Percentiles rank a stretch among this genome's conserved stretches.
phyloP scores from a whole-genome alignment of 352 stramenopile species.

The Phytophthora lateralis region DNA sequence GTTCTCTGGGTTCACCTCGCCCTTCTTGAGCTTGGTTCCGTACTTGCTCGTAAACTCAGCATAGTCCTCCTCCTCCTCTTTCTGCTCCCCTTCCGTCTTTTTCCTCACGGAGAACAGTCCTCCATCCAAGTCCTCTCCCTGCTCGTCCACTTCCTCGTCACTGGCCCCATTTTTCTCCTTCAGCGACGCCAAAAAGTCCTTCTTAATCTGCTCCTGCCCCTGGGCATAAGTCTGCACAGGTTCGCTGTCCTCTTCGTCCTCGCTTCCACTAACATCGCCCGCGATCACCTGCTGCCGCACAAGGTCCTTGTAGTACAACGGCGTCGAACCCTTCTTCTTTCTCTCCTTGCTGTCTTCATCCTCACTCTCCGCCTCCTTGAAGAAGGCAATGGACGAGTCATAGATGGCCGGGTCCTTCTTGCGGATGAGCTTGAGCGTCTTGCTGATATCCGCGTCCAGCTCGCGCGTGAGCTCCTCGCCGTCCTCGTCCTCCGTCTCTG shows the following conservation, averaged over 20 bases:
- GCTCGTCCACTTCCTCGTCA: constrained; percentile 57
- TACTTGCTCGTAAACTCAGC: constrained; percentile 70
- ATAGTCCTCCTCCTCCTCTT: constrained; percentile 76
- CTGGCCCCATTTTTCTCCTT: constrained; percentile 43
- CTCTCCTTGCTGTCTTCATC: constrained; percentile 36
- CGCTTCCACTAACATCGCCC: constrained; percentile 66
- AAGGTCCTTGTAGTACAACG: constrained; percentile 95
- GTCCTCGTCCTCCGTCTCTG: constrained; percentile 87
- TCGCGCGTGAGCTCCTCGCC: constrained; percentile 76
- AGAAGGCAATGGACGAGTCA: constrained; percentile 91
- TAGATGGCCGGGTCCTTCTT: constrained; percentile 94
- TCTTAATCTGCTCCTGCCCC: constrained; percentile 70
- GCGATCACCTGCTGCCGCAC: constrained; percentile 94
- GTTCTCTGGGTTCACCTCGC: constrained; percentile 69
- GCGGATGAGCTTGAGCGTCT: constrained; percentile 91
- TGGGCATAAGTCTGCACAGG: constrained; percentile 71
- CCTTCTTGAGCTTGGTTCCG: constrained; percentile 61
- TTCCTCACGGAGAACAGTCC: constrained; percentile 76
- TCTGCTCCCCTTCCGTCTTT: constrained; percentile 61
- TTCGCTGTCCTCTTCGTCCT: constrained; percentile 57
- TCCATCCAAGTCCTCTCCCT: constrained; percentile 75
- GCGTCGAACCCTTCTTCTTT: constrained; percentile 45
- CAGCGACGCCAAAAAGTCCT: constrained; percentile 67
- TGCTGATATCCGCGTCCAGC: constrained; percentile 78
- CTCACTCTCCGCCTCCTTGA: constrained; percentile 53